Base-by-base conservation (phyloP, 2,329 filamentous ascomycete genomes). In the Cladosporium phlei region DNA sequence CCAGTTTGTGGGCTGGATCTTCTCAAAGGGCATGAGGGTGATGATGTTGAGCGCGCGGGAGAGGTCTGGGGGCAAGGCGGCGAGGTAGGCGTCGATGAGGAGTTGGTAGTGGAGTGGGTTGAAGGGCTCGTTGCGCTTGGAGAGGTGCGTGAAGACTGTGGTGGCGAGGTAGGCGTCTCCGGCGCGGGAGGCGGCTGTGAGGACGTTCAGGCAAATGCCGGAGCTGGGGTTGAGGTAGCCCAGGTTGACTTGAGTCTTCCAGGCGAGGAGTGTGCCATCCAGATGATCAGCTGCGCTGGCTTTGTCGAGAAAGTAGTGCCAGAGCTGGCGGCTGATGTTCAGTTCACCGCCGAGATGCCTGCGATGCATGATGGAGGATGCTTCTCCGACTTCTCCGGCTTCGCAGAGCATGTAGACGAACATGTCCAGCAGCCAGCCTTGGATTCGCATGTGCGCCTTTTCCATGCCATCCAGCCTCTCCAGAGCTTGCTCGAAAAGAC, bases 401-500 rank as follows among this genome's bases (percentile, higher is more conserved):
- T 86, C 82, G 34, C 81, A 81, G 32, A 96, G 77, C 16, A 79
- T 78, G 60, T 86, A 86, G 46, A 89, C 75, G 44, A 90, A 82
- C 50, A 91, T 77, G 57, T 90, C 85, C 59, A 84, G 83, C 6
- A 95, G 72, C 89, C 89, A 96, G 72, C 42, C 72, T 68, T 32
- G 35, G 20, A 27, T 17, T 16, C 32, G 21, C 32, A 45, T 45
- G 11, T 45, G 11, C 19, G 24, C 19, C 12, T 16, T 32, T 4
- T 79, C 69, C 75, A 95, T 79, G 17, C 77, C 68, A 28, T 87
- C 82, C 32, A 95, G 66, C 54, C 79, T 79, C 42, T 77, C 70
- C 48, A 95, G 70, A 1, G 88, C 90, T 52, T 90, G 70, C 67
- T 97, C 93, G 52, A 88, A 83, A 58, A 94, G 85, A 1, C 82